Evolutionary conservation across 352 stramenopile genomes (phyloP).

Genomic region (Globisporangium apiculatum): DNA sequence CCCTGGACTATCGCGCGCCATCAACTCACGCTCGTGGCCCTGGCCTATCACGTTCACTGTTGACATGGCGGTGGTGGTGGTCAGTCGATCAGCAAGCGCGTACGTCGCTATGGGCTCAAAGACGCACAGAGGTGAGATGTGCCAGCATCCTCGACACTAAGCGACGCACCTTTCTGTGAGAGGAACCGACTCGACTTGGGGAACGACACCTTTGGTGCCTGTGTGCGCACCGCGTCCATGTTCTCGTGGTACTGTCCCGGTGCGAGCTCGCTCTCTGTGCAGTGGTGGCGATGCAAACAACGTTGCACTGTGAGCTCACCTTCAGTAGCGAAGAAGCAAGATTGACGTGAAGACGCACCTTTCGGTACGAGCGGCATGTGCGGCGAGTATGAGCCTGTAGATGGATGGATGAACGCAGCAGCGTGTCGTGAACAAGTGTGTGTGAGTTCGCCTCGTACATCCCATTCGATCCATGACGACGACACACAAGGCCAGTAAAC

Average conservation of each 20-base stretch:
- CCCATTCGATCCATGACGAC: too few species aligned
- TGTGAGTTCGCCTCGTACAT: too few species aligned
- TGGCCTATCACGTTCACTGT: slow-evolving; percentile 61
- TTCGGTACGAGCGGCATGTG: slow-evolving; percentile 54
- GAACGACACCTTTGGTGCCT: slow-evolving; percentile 67
- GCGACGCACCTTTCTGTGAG: slow-evolving; percentile 61
- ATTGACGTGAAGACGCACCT: slow-evolving; percentile 17
- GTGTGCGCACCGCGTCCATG: slow-evolving; percentile 49
- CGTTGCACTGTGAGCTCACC: too few species aligned
- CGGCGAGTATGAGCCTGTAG: slow-evolving; percentile 26
- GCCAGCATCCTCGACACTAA: too few species aligned
- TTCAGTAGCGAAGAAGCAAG: not conserved
- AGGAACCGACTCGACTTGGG: slow-evolving; percentile 74
- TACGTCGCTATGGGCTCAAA: not conserved
- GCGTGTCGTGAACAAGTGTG: too few species aligned
- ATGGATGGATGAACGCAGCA: not conserved
- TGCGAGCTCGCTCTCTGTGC: slow-evolving; percentile 44
- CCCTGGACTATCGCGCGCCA: slow-evolving; percentile 65
- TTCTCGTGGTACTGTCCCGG: slow-evolving; percentile 68
- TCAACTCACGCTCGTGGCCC: slow-evolving; percentile 66
- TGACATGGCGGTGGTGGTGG: not conserved
- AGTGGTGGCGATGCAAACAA: not conserved
- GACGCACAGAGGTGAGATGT: not conserved
- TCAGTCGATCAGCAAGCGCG: not conserved
- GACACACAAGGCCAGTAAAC: not conserved